These are phyloP conservation scores for Persicaria maculosa DNA, from an alignment of 148 eudicot species.

Conservation along the genomic window DNA sequence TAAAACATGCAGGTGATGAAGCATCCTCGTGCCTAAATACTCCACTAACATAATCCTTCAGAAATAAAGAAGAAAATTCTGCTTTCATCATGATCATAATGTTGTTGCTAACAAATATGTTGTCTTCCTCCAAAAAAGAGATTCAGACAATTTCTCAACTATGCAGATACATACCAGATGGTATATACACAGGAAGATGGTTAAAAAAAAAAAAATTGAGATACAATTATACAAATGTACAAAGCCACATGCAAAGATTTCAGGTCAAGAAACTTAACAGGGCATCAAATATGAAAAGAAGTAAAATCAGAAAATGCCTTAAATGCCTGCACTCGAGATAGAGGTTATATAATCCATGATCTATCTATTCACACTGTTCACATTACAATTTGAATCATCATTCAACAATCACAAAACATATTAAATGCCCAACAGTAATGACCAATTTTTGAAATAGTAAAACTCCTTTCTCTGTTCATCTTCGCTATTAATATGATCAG, in stretches of 20 bases:
- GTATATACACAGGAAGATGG: not conserved
- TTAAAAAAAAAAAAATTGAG: not conserved
- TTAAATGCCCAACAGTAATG: not conserved
- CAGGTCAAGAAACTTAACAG: not conserved
- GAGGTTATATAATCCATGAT: not conserved
- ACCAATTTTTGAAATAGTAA: not conserved
- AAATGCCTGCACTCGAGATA: not conserved
- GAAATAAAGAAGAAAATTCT: not conserved
- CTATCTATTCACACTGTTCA: not conserved
- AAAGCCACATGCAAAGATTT: not conserved
- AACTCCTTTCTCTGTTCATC: not conserved
- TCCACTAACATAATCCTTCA: not conserved
- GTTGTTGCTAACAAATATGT: not conserved
- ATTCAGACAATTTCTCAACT: not conserved
- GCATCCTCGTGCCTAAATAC: not conserved
- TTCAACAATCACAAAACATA: not conserved
- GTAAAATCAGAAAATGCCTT: not conserved
- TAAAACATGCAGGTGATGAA: not conserved
- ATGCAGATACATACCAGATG: not conserved
- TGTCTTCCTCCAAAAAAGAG: not conserved
- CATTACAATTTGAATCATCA: not conserved
- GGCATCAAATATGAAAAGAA: not conserved
- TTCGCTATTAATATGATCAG: not conserved
- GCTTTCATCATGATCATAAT: constrained; percentile 1
- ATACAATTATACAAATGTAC: not conserved